These are phyloP conservation scores for Neurospora sp. DNA, from an alignment of 495 filamentous ascomycete genomes.

Conservation along the genomic window DNA sequence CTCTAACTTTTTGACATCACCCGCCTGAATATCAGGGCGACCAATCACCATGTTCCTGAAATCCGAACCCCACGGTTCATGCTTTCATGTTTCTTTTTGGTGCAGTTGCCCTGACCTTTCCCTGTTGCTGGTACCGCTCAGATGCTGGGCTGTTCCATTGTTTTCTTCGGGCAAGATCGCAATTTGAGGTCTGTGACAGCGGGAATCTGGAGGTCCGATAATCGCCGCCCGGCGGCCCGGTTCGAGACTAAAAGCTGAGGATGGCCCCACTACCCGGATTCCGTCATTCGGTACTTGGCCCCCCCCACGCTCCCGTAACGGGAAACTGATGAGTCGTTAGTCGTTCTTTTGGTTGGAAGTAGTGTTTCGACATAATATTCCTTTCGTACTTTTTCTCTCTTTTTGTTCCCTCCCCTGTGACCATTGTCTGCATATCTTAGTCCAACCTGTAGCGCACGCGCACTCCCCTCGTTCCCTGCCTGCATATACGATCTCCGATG, in stretches of 20 bases:
- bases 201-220: neutral
- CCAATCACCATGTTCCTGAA: neutral
- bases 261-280: neutral
- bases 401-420: neutral
- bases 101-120: neutral
- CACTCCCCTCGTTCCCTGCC: neutral
- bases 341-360: neutral
- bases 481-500: slow-evolving; percentile 23
- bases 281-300: neutral
- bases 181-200: neutral
- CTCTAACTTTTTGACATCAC: slow-evolving; percentile 1
- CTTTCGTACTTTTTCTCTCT: neutral
- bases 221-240: neutral
- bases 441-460: neutral
- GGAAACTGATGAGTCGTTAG: neutral
- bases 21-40: neutral
- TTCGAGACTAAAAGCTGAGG: neutral
- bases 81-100: neutral
- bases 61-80: neutral
- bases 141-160: neutral
- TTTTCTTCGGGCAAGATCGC: neutral
- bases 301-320: neutral
- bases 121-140: neutral
- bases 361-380: neutral
- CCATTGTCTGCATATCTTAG: neutral